Evolutionary conservation across 148 eudicot genomes (phyloP).

Genomic region (Rhododendron ferrugineum): DNA sequence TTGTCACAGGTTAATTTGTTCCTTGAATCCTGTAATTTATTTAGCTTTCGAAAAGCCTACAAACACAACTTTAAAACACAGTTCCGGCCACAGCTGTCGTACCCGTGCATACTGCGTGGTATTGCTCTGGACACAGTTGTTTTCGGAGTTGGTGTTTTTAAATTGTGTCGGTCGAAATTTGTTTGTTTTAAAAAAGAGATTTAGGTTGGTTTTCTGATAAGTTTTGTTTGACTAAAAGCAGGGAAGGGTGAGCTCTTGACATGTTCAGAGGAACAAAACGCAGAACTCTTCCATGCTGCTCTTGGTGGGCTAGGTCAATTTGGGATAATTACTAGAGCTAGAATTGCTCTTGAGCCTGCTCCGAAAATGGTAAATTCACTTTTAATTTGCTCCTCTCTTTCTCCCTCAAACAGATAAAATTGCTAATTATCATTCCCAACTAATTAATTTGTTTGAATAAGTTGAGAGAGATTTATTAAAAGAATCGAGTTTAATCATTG

Average conservation of each 20-base stretch:
- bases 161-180: too few species aligned
- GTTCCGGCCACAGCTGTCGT: too few species aligned
- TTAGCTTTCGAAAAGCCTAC: not conserved
- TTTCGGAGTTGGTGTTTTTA: too few species aligned
- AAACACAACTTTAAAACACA: too few species aligned
- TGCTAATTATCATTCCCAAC: not conserved
- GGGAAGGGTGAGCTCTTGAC: conserved; percentile 73
- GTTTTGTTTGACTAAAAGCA: conserved; percentile 17
- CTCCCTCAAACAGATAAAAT: not conserved
- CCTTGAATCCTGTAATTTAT: too few species aligned
- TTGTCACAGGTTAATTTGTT: conserved; percentile 72
- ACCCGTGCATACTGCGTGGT: too few species aligned
- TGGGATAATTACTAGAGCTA: conserved; percentile 85
- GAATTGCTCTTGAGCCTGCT: conserved; percentile 84
- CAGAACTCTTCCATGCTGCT: conserved; percentile 68
- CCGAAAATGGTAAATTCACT: conserved; percentile 59
- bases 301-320: conserved; percentile 95
- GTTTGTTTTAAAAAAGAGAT: not conserved
- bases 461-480: not conserved
- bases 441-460: not conserved
- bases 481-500: not conserved
- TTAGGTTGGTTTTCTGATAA: not conserved
- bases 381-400: not conserved
- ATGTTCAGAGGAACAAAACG: conserved; percentile 55
- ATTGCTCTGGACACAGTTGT: too few species aligned